phyloP scores from a whole-genome alignment of 345 rosid species.

The Citrus sinensis region DVS_A1.0 CM039164.1:676001-676500 shows the following conservation, averaged over 20 bases:
- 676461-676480: constrained; percentile 92
- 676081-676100: constrained; percentile 97
- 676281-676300: not conserved
- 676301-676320: not conserved
- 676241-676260: constrained; percentile 92
- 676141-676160: constrained; percentile 88
- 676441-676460: constrained; percentile 55
- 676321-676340: not conserved
- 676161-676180: constrained; percentile 84
- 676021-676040: constrained; percentile 45
- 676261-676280: constrained; percentile 48
- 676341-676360: not conserved
- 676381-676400: not conserved
- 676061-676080: constrained; percentile 82
- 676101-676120: constrained; percentile 93
- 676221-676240: constrained; percentile 94
- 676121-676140: constrained; percentile 82
- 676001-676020: not conserved
- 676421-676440: not conserved
- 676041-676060: constrained; percentile 90
- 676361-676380: not conserved
- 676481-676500: constrained; percentile 58
- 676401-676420: not conserved
- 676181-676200: constrained; percentile 82
- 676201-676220: constrained; percentile 93